Evolutionary conservation across 345 rosid species (phyloP), one percentile per base, ranked within the genome.

Genomic region (Garcia nutans): DNA sequence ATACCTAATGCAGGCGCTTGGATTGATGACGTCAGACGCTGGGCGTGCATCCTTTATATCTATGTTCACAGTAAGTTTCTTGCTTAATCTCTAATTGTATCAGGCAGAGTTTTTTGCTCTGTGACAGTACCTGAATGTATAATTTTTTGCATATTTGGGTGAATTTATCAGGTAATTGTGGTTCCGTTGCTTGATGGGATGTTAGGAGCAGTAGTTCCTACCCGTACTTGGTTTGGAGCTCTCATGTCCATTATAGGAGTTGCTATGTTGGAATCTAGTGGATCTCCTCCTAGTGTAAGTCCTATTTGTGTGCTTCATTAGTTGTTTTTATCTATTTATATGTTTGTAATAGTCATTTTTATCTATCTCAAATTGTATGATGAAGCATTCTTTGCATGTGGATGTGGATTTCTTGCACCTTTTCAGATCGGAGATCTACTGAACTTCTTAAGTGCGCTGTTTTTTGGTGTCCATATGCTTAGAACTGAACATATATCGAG

Each of bases 111-210:
- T 50, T 59, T n/a, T 79, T 78, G 44, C 50, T 37, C 57, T 67
- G 20, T 69, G 65, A 15, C 22, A 55, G 67, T 60, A 68, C 69
- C 61, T 76, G 20, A 78, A 78, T 57, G 65, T 42, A 50, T 63
- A 73, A 15, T 60, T 59, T 64, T 74, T 17, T 63, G 73, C 10
- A 20, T 68, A 28, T 67, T 73, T 68, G 71, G 72, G 54, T 70
- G 74, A 58, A 76, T 76, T 74, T 77, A 70, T 70, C 82, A 91
- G 92, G 87, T 91, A 26, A 83, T 89, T 76, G 82, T 89, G 83
- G 96, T 88, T 78, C 96, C 96, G 3, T 70, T 88, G 82, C 88
- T 91, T 60, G 91, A 88, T 80, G 89, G 92, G 73, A 83, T 91
- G 90, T 76, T 91, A 69, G 96, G 96, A 81, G 85, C 93, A 54